phyloP scores from a whole-genome alignment of 2,329 filamentous ascomycete genomes.

The Fusarium compactum region DNA sequence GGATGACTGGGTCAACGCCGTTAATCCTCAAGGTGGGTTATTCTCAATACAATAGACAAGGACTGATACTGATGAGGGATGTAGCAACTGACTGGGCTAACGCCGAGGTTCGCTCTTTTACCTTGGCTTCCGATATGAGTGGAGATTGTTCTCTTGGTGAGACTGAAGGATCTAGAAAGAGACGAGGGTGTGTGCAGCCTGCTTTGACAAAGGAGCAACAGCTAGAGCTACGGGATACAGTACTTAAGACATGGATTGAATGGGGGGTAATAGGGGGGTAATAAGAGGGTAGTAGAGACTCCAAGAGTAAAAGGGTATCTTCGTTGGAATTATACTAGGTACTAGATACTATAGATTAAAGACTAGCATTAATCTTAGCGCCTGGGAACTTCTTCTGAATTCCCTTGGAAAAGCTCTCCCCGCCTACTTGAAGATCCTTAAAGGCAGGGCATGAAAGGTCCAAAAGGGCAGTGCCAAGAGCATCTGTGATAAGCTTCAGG shows the following conservation, averaged over 20 bases:
- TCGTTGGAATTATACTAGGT: neutral
- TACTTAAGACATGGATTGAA: neutral
- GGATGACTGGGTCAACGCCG: neutral
- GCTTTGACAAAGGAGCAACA: neutral
- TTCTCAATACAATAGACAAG: fast-evolving
- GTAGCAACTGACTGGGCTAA: constrained; percentile 7
- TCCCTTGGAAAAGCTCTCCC: neutral
- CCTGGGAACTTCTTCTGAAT: constrained; percentile 11
- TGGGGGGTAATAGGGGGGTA: neutral
- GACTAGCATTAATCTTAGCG: neutral
- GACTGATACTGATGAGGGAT: fast-evolving
- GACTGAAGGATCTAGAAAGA: neutral
- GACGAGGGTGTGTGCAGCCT: neutral
- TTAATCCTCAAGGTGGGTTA: neutral
- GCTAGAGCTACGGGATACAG: fast-evolving
- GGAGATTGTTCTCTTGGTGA: neutral
- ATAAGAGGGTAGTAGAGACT: neutral
- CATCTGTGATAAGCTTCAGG: constrained; percentile 1
- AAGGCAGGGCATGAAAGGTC: constrained; percentile 14
- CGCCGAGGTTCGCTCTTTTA: neutral
- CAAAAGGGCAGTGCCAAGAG: neutral
- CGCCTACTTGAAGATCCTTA: constrained; percentile 16
- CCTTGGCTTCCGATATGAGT: fast-evolving
- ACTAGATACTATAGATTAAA: neutral
- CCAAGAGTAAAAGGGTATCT: neutral